Percentiles rank a stretch among this genome's conserved stretches.
phyloP scores from a whole-genome alignment of 2,329 filamentous ascomycete genomes.

The Grosmannia huntii region DNA sequence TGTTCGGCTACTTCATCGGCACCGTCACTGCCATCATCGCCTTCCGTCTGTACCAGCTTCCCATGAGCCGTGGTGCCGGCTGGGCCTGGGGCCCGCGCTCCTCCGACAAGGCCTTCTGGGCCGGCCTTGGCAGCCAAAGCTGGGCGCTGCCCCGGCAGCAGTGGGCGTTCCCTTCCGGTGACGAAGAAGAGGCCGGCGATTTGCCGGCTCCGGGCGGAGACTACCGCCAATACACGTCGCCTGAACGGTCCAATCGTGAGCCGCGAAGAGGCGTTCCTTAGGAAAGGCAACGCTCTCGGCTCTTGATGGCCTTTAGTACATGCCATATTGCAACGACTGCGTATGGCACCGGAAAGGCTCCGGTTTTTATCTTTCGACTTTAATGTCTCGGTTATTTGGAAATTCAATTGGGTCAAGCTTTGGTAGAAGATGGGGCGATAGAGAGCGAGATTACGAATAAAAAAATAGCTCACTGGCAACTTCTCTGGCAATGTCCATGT shows the following conservation, averaged over 20 bases:
- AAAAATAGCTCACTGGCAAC: no score
- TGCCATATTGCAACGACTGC: no score
- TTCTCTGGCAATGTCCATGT: neutral
- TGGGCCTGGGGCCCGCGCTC: constrained; percentile 82
- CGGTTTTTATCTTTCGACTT: no score
- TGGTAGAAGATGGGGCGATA: no score
- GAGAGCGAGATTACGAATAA: no score
- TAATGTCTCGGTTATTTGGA: no score
- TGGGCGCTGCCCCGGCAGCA: constrained; percentile 25
- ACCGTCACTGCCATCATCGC: constrained; percentile 56
- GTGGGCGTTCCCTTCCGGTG: constrained; percentile 3
- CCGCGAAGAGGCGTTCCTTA: neutral
- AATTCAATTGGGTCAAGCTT: no score
- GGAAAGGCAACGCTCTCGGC: neutral
- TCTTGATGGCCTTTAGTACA: neutral
- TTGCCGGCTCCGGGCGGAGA: neutral
- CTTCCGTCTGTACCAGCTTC: constrained; percentile 79
- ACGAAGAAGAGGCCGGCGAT: constrained; percentile 17
- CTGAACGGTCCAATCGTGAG: neutral
- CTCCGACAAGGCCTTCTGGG: constrained; percentile 57
- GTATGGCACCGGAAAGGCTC: no score
- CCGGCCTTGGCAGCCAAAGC: constrained; percentile 52
- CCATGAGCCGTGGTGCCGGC: constrained; percentile 64
- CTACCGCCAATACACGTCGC: neutral
- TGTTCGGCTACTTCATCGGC: constrained; percentile 75